Base-by-base conservation (phyloP, 352 stramenopile species). In the Phytophthora hibernalis region DNA sequence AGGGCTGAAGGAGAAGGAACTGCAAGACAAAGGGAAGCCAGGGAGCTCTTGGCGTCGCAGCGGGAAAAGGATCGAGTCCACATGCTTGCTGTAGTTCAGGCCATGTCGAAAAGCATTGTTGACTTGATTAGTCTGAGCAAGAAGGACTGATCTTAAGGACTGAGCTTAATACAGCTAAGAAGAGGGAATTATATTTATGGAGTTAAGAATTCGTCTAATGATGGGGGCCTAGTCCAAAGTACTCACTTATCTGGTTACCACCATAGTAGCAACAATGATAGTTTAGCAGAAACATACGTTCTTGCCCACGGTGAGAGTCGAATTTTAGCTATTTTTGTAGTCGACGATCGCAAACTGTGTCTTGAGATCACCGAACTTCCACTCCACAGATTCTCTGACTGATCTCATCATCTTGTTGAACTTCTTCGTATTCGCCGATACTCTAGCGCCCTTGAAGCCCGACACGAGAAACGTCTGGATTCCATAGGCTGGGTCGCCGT, bases 401-500 rank as follows among this genome's bases (percentile, higher is more conserved):
- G 47, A 54, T 24, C 26, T 54, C 47, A 54, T 38, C 2, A 54
- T 12, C 28, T 35, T 54, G 47, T 54, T 54, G 26, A 54, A 54
- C 47, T 54, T 35, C 28, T 40, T 35, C 26, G 40, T 26, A 35
- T 54, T 54, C 16, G 24, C 22, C 12, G 47, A 35, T 13, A 54
- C 26, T 40, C 47, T 20, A 16, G 47, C 10, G 3, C 47, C 47
- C 47, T 54, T 54, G 26, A 54, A 54, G 5, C 58, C 49, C 1
- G 38, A 59, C 12, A 59, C 57, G 1, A 65, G 11, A 33, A 58
- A 47, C n/a, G 9, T n/a, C 6, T 57, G 47, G 12, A 62, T 45
- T 16, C 42, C 52, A 15, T 68, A 68, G 0, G 61, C 61, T 1
- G 61, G 61, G 35, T 61, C 61, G 2, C 44, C 22, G 18, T 57